phyloP scores from a whole-genome alignment of 768 basidiomycete species.

The Cytidiella melzeri region DNA sequence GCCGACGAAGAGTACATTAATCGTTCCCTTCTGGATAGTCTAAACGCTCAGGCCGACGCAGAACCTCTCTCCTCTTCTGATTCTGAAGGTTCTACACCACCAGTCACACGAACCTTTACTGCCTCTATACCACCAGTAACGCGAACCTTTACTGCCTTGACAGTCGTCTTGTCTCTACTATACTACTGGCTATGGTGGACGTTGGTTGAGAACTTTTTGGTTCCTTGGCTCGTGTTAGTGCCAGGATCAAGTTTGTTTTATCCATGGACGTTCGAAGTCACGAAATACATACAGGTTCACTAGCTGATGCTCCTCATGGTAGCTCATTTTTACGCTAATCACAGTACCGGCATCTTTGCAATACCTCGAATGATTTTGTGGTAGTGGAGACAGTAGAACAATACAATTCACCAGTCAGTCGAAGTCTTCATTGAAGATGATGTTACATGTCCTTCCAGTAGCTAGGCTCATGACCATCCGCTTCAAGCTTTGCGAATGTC shows the following conservation, averaged over 20 bases:
- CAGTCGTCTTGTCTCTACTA: slow-evolving; percentile 48
- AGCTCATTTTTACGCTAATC: slow-evolving; percentile 76
- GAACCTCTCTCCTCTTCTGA: slow-evolving; percentile 56
- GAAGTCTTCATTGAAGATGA: no score
- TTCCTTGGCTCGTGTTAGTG: slow-evolving; percentile 70
- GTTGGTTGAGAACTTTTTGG: slow-evolving; percentile 31
- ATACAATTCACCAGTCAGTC: no score
- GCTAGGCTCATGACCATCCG: no score
- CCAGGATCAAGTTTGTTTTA: slow-evolving; percentile 78
- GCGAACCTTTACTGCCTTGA: slow-evolving; percentile 60
- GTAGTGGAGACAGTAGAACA: no score
- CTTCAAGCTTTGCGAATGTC: no score
- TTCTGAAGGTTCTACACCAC: slow-evolving; percentile 37
- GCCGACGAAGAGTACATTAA: background rate
- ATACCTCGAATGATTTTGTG: slow-evolving; percentile 95
- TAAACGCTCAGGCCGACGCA: slow-evolving; percentile 79
- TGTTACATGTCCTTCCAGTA: no score
- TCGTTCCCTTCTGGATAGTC: slow-evolving; percentile 73
- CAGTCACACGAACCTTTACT: slow-evolving; percentile 47
- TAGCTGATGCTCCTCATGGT: slow-evolving; percentile 9
- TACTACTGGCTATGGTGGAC: slow-evolving; percentile 64
- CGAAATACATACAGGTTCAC: background rate
- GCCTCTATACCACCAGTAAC: slow-evolving; percentile 76
- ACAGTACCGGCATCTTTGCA: slow-evolving; percentile 77
- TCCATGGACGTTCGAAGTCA: slow-evolving; percentile 77